Percentiles rank a stretch among this genome's conserved stretches.
phyloP scores from a whole-genome alignment of 2,329 filamentous ascomycete genomes.

The Lachnellula suecica region DNA sequence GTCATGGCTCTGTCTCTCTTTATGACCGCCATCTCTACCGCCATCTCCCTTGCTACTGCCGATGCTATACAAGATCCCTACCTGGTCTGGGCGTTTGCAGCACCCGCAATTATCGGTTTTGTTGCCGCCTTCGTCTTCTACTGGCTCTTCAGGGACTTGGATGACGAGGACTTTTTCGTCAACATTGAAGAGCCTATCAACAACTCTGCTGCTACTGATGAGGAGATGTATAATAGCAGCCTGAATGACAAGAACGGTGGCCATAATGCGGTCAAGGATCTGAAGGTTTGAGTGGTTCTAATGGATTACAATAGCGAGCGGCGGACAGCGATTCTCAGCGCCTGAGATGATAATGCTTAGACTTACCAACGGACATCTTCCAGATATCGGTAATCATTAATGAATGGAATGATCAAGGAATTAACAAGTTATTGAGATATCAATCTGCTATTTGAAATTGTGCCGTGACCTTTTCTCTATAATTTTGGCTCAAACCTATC shows the following conservation, averaged over 20 bases:
- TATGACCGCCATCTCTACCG: constrained; percentile 67
- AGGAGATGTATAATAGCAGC: neutral
- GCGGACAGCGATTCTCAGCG: no score
- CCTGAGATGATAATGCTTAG: no score
- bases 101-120: constrained; percentile 56
- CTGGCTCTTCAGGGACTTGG: constrained; percentile 7
- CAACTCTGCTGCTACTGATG: neutral
- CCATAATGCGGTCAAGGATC: neutral
- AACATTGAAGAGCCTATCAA: neutral
- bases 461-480: no score
- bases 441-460: no score
- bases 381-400: no score
- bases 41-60: constrained; percentile 65
- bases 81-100: constrained; percentile 68
- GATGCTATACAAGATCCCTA: constrained; percentile 61
- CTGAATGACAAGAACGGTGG: neutral
- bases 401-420: no score
- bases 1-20: constrained; percentile 68
- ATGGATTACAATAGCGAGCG: no score
- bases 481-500: no score
- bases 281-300: neutral
- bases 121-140: constrained; percentile 6
- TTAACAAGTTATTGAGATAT: no score
- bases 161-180: constrained; percentile 3
- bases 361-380: no score